phyloP scores from a whole-genome alignment of 345 rosid species.

The Physaria fendleri region DNA sequence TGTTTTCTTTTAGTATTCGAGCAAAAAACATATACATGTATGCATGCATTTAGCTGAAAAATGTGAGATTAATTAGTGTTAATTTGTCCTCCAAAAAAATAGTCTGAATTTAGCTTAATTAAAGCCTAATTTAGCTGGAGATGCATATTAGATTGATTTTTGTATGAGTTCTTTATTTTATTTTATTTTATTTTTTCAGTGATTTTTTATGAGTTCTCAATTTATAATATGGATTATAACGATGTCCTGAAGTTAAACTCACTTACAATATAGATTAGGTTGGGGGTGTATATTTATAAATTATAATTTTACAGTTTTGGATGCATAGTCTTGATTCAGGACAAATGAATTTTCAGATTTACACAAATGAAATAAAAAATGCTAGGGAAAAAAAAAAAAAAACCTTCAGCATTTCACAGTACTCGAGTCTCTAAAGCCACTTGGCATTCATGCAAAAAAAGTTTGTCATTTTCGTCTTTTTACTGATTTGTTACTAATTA shows the following conservation, averaged over 20 bases:
- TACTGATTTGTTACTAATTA: too few species aligned
- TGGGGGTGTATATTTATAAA: too few species aligned
- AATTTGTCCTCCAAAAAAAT: background rate
- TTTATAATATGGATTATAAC: too few species aligned
- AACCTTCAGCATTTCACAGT: background rate
- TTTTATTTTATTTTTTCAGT: too few species aligned
- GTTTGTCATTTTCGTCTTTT: background rate
- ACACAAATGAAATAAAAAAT: background rate
- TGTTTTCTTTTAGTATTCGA: too few species aligned
- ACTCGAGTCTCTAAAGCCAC: slow-evolving; percentile 7
- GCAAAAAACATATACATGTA: too few species aligned
- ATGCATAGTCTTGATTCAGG: background rate
- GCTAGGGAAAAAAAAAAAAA: background rate
- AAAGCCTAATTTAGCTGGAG: background rate
- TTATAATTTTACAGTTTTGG: background rate
- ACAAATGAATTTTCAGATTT: background rate
- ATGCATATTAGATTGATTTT: background rate
- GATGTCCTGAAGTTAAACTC: background rate
- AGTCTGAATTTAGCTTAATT: background rate
- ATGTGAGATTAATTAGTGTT: background rate
- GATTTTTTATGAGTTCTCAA: too few species aligned
- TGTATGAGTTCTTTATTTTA: too few species aligned
- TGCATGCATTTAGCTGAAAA: background rate
- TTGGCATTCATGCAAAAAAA: slow-evolving; percentile 20
- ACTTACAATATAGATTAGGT: background rate